Evolutionary conservation across 805 yeast genomes (phyloP), one percentile per base, ranked within the genome.

Genomic region (Sugiyamaella marilandica): DNA sequence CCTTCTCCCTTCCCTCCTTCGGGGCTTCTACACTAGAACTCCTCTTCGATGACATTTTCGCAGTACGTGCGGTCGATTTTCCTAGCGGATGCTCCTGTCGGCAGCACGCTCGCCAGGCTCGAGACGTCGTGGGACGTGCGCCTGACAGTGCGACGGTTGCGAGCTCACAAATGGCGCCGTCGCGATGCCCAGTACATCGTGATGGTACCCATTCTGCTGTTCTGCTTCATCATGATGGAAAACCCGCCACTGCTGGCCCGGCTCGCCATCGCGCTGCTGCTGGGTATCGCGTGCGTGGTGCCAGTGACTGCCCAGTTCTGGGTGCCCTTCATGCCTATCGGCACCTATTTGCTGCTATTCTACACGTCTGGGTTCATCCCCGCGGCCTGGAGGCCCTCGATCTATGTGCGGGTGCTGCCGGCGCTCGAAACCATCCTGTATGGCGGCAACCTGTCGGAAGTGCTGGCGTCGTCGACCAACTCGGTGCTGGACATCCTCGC

Each of bases 351-450:
- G 59, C 81, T 89, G 21, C 75, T 92, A 49, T 91, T 84, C 70
- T 89, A 86, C 70, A 79, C 85, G 24, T 82, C 90, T 43, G 78
- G 87, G 13, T 83, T 81, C 61, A 84, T 91, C 61, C 87, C 95
- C 9, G 76, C 82, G 2, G 67, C 72, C 2, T 81, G 84, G 78
- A 83, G 92, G 65, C 96, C 97, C 3, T 85, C 90, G n/a, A 92
- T 91, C 59, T 80, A 83, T 46, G 97, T 91, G 52, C 84, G 91
- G 60, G 84, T 87, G 19, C 76, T 91, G 47, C 97, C 98, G 0
- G 94, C 95, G 2, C 75, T 90, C 72, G 98, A 91, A 68, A 88
- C 97, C 39, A 85, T 91, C 52, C 72, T 92, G 54, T 91, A 89
- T 65, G 97, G 97, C 49, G 96, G 91, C 63, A 87, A 92, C 69